phyloP scores from a whole-genome alignment of 2,329 filamentous ascomycete species.

The Fusarium multiceps region DNA sequence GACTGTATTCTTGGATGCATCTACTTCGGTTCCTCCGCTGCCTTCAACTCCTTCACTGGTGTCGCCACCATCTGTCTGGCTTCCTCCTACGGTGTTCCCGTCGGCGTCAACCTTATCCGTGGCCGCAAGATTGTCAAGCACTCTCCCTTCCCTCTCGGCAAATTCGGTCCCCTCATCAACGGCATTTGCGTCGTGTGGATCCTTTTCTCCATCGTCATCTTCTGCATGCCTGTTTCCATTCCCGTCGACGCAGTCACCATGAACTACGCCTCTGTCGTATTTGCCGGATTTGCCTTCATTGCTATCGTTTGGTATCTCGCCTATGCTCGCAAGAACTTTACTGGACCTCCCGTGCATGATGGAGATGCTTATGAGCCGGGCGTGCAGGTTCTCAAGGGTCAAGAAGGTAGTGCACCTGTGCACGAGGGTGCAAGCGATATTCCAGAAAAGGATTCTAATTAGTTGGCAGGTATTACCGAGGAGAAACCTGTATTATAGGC shows the following conservation, averaged over 20 bases:
- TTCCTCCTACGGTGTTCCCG: constrained; percentile 80
- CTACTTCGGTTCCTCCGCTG: constrained; percentile 81
- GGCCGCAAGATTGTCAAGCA: constrained; percentile 73
- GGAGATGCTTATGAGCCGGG: constrained; percentile 24
- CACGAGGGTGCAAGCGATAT: constrained; percentile 17
- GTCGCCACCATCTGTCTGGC: constrained; percentile 83
- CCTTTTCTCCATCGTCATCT: constrained; percentile 73
- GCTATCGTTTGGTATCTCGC: constrained; percentile 72
- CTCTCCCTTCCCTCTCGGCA: constrained; percentile 75
- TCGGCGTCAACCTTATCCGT: constrained; percentile 75
- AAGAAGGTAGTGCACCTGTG: constrained; percentile 14
- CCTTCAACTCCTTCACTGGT: constrained; percentile 83
- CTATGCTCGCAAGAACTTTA: constrained; percentile 72
- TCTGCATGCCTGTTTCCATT: constrained; percentile 77
- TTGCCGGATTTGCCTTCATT: constrained; percentile 70
- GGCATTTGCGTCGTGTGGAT: constrained; percentile 77
- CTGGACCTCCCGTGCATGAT: constrained; percentile 58
- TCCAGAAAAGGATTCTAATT: constrained; percentile 35
- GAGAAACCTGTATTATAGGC: constrained; percentile 16
- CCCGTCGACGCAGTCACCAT: constrained; percentile 67
- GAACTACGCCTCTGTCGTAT: constrained; percentile 76
- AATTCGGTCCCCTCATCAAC: constrained; percentile 76
- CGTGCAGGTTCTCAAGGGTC: constrained; percentile 35
- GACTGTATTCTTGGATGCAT: constrained; percentile 80
- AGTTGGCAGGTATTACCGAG: constrained; percentile 6